Conservation (phyloP, 1,284 basidiomycete species). For the Moniliella sp. region DNA sequence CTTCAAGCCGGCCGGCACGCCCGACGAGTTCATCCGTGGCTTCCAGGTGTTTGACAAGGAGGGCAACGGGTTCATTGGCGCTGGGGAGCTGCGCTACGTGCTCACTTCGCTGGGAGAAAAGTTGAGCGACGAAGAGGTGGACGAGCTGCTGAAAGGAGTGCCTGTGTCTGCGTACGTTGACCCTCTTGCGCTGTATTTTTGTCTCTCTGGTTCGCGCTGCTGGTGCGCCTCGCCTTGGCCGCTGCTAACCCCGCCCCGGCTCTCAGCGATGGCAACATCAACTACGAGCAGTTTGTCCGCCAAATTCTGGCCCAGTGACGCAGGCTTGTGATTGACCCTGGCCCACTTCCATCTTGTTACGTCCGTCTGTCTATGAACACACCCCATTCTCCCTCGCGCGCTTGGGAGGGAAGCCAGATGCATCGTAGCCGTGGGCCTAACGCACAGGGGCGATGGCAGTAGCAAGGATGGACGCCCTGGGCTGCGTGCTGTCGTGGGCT, state of each 20-base stretch:
- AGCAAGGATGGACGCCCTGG: no score
- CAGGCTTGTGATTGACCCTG: no score
- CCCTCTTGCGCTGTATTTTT: background rate
- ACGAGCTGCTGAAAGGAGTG: slow-evolving; percentile 84
- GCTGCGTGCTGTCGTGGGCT: no score
- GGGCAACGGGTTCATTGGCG: slow-evolving; percentile 84
- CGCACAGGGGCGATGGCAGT: no score
- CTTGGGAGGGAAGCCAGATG: no score
- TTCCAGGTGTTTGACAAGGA: slow-evolving; percentile 99
- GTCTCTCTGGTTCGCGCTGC: background rate
- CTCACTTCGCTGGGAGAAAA: slow-evolving; percentile 90
- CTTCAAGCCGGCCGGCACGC: slow-evolving; percentile 54
- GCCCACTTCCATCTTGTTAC: no score
- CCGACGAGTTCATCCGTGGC: slow-evolving; percentile 84
- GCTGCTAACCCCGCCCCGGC: no score
- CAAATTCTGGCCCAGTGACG: slow-evolving; percentile 51
- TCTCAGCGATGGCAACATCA: slow-evolving; percentile 82
- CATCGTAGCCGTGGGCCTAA: no score
- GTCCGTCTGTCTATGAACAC: no score
- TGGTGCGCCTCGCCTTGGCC: background rate
- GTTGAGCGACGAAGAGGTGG: slow-evolving; percentile 90
- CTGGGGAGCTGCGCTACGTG: slow-evolving; percentile 73
- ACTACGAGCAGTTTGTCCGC: slow-evolving; percentile 85
- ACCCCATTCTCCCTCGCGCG: no score
- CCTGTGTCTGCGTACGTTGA: slow-evolving; percentile 56